Percentiles rank a stretch among this genome's conserved stretches.
Conservation (phyloP, 1,284 basidiomycete genomes). For the Leccinum fallax region DNA sequence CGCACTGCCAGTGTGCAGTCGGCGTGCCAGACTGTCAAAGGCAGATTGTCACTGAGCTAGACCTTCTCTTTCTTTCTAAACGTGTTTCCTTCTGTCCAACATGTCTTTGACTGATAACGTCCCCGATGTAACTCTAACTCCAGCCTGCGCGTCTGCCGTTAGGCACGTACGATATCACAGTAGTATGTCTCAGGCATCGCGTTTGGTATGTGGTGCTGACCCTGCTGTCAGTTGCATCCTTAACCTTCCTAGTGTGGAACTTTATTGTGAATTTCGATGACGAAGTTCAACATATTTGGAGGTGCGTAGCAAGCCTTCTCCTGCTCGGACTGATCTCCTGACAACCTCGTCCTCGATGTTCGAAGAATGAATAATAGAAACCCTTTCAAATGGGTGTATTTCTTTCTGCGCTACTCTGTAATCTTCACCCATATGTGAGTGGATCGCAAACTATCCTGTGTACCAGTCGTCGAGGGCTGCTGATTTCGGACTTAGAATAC, state of each 20-base stretch:
- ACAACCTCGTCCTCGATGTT: background rate
- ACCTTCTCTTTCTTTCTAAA: background rate
- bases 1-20: background rate
- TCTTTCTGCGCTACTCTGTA: slow-evolving; percentile 25
- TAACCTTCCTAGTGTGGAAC: slow-evolving; percentile 24
- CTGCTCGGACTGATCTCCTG: background rate
- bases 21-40: background rate
- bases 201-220: slow-evolving; percentile 19
- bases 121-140: slow-evolving; percentile 1
- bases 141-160: slow-evolving; percentile 9
- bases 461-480: background rate
- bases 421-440: slow-evolving; percentile 23
- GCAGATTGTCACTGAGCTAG: background rate
- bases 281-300: slow-evolving; percentile 25
- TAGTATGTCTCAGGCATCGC: slow-evolving; percentile 23
- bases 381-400: slow-evolving; percentile 25
- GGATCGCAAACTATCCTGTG: background rate
- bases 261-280: slow-evolving; percentile 16
- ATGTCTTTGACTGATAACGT: background rate
- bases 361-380: slow-evolving; percentile 23
- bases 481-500: slow-evolving; percentile 12
- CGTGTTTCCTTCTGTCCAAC: slow-evolving; percentile 1
- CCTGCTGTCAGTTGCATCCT: slow-evolving; percentile 8
- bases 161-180: slow-evolving; percentile 20
- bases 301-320: slow-evolving; percentile 10